Conservation (phyloP, 179 eudicot genomes). For the Nepenthes alata region DNA sequence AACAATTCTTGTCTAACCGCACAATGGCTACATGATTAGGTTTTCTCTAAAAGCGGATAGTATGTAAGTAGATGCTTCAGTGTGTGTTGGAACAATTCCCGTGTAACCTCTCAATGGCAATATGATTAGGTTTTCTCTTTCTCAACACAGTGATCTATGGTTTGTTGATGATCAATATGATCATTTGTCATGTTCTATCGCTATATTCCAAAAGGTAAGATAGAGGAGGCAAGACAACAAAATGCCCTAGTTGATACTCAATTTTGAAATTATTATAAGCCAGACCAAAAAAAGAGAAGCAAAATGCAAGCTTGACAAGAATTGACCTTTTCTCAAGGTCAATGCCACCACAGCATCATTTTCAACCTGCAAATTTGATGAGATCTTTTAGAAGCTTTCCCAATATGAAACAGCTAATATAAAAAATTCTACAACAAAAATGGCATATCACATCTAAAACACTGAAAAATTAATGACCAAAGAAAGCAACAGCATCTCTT, state of each 20-base stretch:
- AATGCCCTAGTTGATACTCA: not conserved
- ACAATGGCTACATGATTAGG: too few species aligned
- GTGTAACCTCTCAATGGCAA: too few species aligned
- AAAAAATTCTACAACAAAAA: not conserved
- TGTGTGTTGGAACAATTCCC: too few species aligned
- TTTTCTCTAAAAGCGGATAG: too few species aligned
- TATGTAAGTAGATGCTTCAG: too few species aligned
- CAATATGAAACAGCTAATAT: not conserved
- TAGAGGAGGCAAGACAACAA: not conserved
- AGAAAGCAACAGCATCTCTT: too few species aligned
- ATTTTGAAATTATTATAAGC: not conserved
- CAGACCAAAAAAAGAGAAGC: not conserved
- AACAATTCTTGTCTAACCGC: too few species aligned
- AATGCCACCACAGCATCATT: conserved; percentile 95
- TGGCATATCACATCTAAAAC: not conserved
- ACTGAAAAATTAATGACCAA: too few species aligned
- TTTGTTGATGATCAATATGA: too few species aligned
- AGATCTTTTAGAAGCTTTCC: not conserved
- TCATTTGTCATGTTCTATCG: too few species aligned
- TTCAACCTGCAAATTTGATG: conserved; percentile 59
- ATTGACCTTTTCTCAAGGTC: conserved; percentile 76
- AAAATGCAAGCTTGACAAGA: not conserved
- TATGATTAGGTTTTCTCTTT: too few species aligned
- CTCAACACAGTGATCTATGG: too few species aligned
- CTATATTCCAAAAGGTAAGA: not conserved